Percentiles rank a stretch among this genome's conserved stretches.
phyloP scores from a whole-genome alignment of 495 filamentous ascomycete genomes.

The Xylaria palmicola region DNA sequence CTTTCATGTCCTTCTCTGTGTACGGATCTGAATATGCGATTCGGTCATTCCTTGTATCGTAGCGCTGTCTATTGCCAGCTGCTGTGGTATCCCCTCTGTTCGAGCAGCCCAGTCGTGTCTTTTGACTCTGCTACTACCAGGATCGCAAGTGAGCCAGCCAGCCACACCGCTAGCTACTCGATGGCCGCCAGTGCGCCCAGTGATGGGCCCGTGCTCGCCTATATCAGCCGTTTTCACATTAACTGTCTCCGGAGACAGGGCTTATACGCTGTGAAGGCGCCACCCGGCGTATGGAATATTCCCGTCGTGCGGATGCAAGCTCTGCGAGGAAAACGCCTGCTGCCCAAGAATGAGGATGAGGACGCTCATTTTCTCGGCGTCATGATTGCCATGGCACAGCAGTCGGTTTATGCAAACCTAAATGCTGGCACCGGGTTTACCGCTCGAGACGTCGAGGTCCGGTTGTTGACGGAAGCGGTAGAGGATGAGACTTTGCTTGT shows the following conservation, averaged over 20 bases:
- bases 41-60: conserved; percentile 30
- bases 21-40: conserved; percentile 38
- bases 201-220: conserved; percentile 40
- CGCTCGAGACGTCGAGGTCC: conserved; percentile 39
- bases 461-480: conserved; percentile 41
- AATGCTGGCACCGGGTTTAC: conserved; percentile 14
- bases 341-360: conserved; percentile 39
- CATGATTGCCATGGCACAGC: conserved; percentile 48
- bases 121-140: conserved; percentile 39
- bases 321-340: conserved; percentile 37
- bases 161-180: conserved; percentile 15
- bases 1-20: conserved; percentile 25
- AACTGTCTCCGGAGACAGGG: conserved; percentile 32
- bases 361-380: conserved; percentile 43
- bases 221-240: conserved; percentile 38
- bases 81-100: conserved; percentile 33
- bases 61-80: conserved; percentile 35
- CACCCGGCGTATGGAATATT: conserved; percentile 28
- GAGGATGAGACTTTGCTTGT: conserved; percentile 38
- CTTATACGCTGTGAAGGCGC: conserved; percentile 30
- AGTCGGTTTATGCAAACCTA: conserved; percentile 35
- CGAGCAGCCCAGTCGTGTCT: conserved; percentile 18
- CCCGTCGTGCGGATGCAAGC: conserved; percentile 37
- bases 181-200: not conserved
- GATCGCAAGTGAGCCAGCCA: conserved; percentile 19